Evolutionary conservation across 495 filamentous ascomycete species (phyloP), one percentile per base, ranked within the genome.

Genomic region (Talaromyces ruber): DNA sequence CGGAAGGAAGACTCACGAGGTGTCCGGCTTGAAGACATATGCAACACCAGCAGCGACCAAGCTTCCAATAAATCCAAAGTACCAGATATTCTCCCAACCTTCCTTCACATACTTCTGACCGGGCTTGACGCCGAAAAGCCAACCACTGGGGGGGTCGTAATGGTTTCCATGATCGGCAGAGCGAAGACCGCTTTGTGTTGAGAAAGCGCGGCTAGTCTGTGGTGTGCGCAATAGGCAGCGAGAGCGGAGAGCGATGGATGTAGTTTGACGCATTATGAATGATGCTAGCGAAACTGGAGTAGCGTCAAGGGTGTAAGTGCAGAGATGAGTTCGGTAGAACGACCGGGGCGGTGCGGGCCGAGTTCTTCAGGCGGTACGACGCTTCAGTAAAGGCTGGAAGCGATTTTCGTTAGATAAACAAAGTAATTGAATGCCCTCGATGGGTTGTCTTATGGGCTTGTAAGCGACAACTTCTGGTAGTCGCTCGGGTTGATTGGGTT

Each of bases 11-110:
- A 90, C 93, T 76, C 82, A 98, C 94, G 90, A 95, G 57, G 93
- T 98, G 81, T 98, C 94, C 25, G 94, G 94, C 85, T 98, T 98
- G 71, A 91, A 98, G 58, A 90, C 89, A 81, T 97, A 96, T 66
- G 86, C 92, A 34, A 98, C 81, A 60, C 82, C 84, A 34, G 86
- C 88, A 50, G 91, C 77, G 14, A 81, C 73, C 61, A 97, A 72
- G 67, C 86, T 88, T n/a, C 92, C 94, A 74, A 85, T 90, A 72
- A 96, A 96, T 21, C 93, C 92, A 73, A 88, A 97, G 73, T 89
- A 85, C 81, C 86, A 94, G 29, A 93, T 76, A 24, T 75, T 82
- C 84, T 98, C 94, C 94, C 94, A 98, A 54, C 92, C 93, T 74
- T 98, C 94, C 75, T 91, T 92, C 82, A 90, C 82, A 74, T 91